Conservation (phyloP, 2,329 filamentous ascomycete genomes). For the Colletotrichum truncatum region DNA sequence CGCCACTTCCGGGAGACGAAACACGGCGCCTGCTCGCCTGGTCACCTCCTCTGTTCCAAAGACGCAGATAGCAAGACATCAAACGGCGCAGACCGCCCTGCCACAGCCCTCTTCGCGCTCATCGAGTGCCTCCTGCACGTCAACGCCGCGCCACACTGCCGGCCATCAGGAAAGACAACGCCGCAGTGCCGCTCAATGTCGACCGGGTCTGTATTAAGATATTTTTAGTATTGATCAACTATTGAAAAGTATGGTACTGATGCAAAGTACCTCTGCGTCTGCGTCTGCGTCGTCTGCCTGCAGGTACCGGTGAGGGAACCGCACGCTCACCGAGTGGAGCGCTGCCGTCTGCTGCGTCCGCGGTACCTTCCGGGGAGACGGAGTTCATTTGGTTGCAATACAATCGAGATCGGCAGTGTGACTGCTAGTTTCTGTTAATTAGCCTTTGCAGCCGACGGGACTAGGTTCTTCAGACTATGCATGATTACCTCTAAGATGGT, state of each 20-base stretch:
- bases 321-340: background rate
- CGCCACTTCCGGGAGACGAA: no score
- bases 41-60: background rate
- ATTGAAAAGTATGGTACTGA: background rate
- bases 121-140: constrained; percentile 18
- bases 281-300: background rate
- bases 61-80: constrained; percentile 3
- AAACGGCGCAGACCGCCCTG: constrained; percentile 26
- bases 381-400: background rate
- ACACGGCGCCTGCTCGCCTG: no score
- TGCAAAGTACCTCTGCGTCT: background rate
- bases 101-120: constrained; percentile 19
- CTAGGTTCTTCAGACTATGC: background rate
- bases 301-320: background rate
- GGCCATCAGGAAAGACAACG: background rate
- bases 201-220: constrained; percentile 6
- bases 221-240: background rate
- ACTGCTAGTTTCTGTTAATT: background rate
- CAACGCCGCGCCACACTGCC: constrained; percentile 4
- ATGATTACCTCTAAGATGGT: background rate
- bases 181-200: constrained; percentile 26
- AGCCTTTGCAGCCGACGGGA: background rate
- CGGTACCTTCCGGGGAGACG: background rate
- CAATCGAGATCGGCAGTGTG: background rate
- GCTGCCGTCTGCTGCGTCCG: background rate